Base-by-base conservation (phyloP, 2,329 filamentous ascomycete genomes). In the Sarocladiaceae sp. region DNA sequence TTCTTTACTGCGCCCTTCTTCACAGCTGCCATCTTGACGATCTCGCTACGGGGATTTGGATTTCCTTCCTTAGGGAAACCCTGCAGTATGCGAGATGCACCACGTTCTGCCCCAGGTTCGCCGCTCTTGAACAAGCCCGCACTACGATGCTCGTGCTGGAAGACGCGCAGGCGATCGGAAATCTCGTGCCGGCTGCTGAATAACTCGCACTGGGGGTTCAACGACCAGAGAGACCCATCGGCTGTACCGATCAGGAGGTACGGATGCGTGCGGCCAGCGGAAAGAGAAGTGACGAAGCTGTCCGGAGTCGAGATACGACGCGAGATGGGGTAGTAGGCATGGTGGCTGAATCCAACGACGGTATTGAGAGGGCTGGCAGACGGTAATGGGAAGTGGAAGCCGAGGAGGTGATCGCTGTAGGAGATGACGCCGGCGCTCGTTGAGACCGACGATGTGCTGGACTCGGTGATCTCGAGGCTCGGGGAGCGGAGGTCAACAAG, bases 401-500 rank as follows among this genome's bases (percentile, higher is more conserved):
- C 76, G 44, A 75, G 66, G 34, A 80, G 60, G 48, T 76, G 69
- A 49, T 78, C 73, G 55, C 66, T 72, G 68, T 76, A 81, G 16
- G 66, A 62, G 13, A 80, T 62, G 32, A 78, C 59, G 48, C 72
- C 70, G 3, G 74, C 69, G 48, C 78, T 74, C 49, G 76, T 72
- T 47, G 63, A 66, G 39, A 78, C 68, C 15, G 68, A 64, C 10
- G 73, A 66, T 37, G 67, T 68, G 15, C 72, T 68, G 42, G 76
- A 70, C 52, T 74, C 76, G 3, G 75, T 75, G 13, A 66, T 66
- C 53, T 80, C 76, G 48, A 61, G 64, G 50, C 69, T 73, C 2
- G 77, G 76, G 19, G 68, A 64, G 18, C 64, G 65, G 9, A 81
- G 61, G 55, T 81, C 76, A 4, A 75, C 64, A 9, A 80, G 55